Evolutionary conservation across 805 yeast species (phyloP).

Genomic region (Pichia deserticola): DNA sequence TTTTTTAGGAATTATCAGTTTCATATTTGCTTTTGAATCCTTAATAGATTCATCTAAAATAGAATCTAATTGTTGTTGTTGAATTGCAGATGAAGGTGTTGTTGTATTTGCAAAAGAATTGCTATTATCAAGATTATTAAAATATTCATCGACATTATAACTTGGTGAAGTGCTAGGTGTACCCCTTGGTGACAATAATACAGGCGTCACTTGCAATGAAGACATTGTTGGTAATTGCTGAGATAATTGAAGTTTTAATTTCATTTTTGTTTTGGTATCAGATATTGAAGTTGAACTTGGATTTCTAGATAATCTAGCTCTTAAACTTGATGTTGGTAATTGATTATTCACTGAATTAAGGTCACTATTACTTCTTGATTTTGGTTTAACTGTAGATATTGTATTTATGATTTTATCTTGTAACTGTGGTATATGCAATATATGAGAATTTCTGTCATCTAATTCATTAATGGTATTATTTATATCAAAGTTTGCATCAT

Average conservation of each 20-base stretch:
- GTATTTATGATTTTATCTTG: no score
- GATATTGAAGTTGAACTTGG: slow-evolving; percentile 2
- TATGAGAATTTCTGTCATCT: no score
- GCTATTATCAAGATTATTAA: neutral
- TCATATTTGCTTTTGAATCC: neutral
- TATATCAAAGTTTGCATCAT: no score
- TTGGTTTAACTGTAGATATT: neutral
- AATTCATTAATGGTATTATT: no score
- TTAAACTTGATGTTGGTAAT: slow-evolving; percentile 1
- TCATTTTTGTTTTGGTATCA: slow-evolving; percentile 12
- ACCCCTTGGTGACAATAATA: slow-evolving; percentile 26
- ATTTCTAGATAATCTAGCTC: slow-evolving; percentile 7
- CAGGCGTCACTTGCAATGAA: slow-evolving; percentile 16
- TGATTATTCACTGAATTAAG: neutral
- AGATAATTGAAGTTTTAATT: slow-evolving; percentile 17
- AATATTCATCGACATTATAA: neutral
- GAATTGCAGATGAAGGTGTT: no score
- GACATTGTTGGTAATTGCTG: slow-evolving; percentile 16
- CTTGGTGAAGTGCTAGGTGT: slow-evolving; percentile 25
- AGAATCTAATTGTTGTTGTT: neutral
- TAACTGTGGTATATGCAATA: no score
- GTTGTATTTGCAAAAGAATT: no score
- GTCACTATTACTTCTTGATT: slow-evolving; percentile 4
- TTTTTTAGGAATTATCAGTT: neutral
- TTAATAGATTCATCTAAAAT: neutral